Conservation (phyloP, 1,139 yeast genomes). For the Waltiozyma sp. region DNA sequence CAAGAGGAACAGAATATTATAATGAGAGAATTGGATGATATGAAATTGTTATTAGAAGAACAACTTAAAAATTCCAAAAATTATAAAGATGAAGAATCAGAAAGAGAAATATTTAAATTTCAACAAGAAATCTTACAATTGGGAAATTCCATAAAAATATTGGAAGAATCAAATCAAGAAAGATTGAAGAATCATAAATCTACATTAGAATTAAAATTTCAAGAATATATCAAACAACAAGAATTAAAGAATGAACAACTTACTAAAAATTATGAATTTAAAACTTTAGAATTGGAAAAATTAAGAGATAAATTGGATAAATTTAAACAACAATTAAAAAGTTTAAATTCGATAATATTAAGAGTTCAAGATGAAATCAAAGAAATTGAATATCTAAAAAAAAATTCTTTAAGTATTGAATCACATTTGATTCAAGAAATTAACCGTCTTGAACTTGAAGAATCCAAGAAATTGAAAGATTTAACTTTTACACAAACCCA, state of each 20-base stretch:
- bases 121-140: conserved; percentile 3
- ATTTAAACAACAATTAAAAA: not conserved
- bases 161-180: conserved; percentile 6
- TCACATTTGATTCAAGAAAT: conserved; percentile 3
- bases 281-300: conserved; percentile 1
- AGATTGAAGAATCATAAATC: conserved; percentile 3
- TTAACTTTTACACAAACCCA: conserved; percentile 1
- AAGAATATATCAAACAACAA: conserved; percentile 4
- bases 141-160: not conserved
- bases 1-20: conserved; percentile 9
- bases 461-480: conserved; percentile 1
- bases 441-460: conserved; percentile 1
- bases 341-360: conserved; percentile 1
- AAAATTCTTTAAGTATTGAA: not conserved
- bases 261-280: conserved; percentile 6
- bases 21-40: conserved; percentile 11
- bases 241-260: conserved; percentile 10
- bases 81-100: conserved; percentile 7
- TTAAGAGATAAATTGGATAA: conserved; percentile 1
- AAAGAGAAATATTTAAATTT: conserved; percentile 6
- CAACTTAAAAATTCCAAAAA: conserved; percentile 3
- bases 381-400: not conserved
- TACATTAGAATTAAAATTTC: conserved; percentile 3
- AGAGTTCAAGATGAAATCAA: conserved; percentile 1
- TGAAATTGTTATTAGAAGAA: conserved; percentile 5